These are phyloP conservation scores for Arthrobotrys conoides DNA, from an alignment of 2,329 filamentous ascomycete genomes.

Conservation along the genomic window DNA sequence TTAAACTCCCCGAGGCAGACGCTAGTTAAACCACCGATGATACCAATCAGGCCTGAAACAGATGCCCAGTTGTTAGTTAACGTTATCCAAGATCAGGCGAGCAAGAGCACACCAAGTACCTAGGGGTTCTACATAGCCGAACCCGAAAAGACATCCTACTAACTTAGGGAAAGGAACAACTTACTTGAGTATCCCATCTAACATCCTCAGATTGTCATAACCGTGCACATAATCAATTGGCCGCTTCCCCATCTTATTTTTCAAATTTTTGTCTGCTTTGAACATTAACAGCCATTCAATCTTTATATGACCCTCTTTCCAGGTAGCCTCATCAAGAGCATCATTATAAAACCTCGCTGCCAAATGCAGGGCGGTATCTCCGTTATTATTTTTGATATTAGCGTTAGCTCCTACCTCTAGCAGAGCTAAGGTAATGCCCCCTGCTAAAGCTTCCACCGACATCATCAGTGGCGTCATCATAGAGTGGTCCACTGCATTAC, in stretches of 20 bases:
- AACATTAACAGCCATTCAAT: not conserved
- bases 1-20: not conserved
- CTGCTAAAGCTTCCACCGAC: not conserved
- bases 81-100: not conserved
- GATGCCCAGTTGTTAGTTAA: not conserved
- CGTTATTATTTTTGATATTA: not conserved
- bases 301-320: not conserved
- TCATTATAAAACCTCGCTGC: not conserved
- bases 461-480: not conserved
- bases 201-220: not conserved
- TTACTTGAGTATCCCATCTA: slow-evolving; percentile 7
- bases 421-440: not conserved
- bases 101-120: no score
- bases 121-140: not conserved
- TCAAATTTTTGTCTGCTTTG: not conserved
- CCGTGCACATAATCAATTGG: not conserved
- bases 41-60: slow-evolving; percentile 14
- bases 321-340: no score
- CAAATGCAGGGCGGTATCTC: not conserved
- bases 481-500: not conserved
- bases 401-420: not conserved
- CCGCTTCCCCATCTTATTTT: not conserved
- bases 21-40: slow-evolving; percentile 15
- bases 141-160: not conserved
- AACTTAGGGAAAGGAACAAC: not conserved